These are phyloP conservation scores for Linnemannia zychae DNA, from an alignment of 192 early-diverging fungal species.

Conservation along the genomic window DNA sequence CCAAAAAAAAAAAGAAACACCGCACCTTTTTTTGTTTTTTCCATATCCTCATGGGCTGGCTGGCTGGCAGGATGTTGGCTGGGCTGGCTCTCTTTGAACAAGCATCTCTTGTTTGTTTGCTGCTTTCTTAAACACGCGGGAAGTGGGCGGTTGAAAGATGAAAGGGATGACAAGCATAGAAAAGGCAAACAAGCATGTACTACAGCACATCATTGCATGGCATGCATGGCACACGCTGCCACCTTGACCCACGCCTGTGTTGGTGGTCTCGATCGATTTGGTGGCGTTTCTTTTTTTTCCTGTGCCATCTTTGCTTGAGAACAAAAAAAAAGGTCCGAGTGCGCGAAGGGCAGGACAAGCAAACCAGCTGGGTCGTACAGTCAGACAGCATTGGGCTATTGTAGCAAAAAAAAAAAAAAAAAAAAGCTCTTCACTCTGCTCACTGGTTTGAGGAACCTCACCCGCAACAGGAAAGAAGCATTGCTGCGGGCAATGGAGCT, in stretches of 20 bases:
- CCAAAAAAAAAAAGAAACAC: too few species aligned
- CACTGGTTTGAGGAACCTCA: too few species aligned
- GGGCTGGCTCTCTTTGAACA: too few species aligned
- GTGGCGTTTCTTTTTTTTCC: background rate
- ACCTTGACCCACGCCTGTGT: background rate
- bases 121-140: too few species aligned
- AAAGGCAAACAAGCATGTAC: too few species aligned
- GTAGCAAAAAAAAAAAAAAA: background rate
- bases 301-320: background rate
- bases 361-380: background rate
- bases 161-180: too few species aligned
- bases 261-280: background rate
- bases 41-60: too few species aligned
- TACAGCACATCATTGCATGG: too few species aligned
- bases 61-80: too few species aligned
- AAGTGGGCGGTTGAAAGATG: too few species aligned
- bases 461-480: background rate
- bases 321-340: background rate
- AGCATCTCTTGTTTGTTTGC: too few species aligned
- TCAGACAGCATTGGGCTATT: background rate
- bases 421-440: background rate
- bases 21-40: too few species aligned
- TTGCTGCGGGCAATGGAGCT: constrained; percentile 16
- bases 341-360: background rate
- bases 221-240: background rate